These are phyloP conservation scores for Yamadazyma diospyri DNA, from an alignment of 1,139 yeast species.

Conservation along the genomic window DNA sequence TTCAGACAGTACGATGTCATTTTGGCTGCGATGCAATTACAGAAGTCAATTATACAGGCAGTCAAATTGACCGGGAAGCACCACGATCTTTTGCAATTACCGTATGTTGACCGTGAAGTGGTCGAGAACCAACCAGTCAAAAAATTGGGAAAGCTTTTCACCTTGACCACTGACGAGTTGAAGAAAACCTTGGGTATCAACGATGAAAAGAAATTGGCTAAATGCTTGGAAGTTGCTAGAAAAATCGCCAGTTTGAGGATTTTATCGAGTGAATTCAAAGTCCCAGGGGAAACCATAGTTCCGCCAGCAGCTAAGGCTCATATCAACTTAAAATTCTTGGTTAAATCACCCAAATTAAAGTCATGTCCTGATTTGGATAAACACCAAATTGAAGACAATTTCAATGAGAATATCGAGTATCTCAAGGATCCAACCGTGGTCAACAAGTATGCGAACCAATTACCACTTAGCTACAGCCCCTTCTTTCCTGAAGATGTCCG, in stretches of 20 bases:
- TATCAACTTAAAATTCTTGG: slow-evolving; percentile 68
- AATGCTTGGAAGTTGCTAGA: slow-evolving; percentile 57
- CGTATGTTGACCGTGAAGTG: slow-evolving; percentile 53
- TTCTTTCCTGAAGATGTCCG: slow-evolving; percentile 59
- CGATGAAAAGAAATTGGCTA: slow-evolving; percentile 42
- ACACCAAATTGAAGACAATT: slow-evolving; percentile 31
- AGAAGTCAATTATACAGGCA: slow-evolving; percentile 77
- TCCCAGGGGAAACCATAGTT: slow-evolving; percentile 81
- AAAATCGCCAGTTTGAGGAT: slow-evolving; percentile 70
- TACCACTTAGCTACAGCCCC: slow-evolving; percentile 69
- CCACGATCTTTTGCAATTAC: slow-evolving; percentile 77
- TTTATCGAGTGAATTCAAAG: slow-evolving; percentile 69
- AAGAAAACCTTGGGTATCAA: slow-evolving; percentile 54
- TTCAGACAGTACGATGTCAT: slow-evolving; percentile 74
- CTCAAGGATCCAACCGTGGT: slow-evolving; percentile 69
- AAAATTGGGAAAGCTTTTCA: slow-evolving; percentile 66
- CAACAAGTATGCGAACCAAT: slow-evolving; percentile 59
- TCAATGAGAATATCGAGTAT: slow-evolving; percentile 52
- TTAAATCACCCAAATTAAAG: slow-evolving; percentile 67
- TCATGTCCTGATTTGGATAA: slow-evolving; percentile 50
- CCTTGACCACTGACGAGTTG: slow-evolving; percentile 53
- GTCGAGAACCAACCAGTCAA: slow-evolving; percentile 45
- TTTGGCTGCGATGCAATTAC: slow-evolving; percentile 59
- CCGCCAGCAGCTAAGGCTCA: slow-evolving; percentile 76
- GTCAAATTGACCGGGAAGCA: slow-evolving; percentile 53